Evolutionary conservation across 1,139 yeast genomes (phyloP), one percentile per base, ranked within the genome.

Genomic region (Lodderomyces oxycetoniae): DNA sequence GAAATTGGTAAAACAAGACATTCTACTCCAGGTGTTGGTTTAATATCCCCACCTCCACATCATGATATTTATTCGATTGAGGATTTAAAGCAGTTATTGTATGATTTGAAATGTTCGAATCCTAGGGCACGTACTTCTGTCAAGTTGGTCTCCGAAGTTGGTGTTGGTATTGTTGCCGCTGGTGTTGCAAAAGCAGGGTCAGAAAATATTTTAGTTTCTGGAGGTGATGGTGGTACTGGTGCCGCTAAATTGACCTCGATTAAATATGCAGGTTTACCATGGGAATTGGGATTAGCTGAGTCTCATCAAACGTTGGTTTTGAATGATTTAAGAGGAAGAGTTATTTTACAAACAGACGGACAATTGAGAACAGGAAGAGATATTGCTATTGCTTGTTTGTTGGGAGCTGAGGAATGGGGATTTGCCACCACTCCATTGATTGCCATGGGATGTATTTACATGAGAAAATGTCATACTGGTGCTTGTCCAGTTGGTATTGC

Each of bases 161-260:
- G 98, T 67, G 97, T 91, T 37, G 98, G 98, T 71, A 88, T 91
- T 53, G 93, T 91, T 57, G 97, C 97, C 17, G 88, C 96, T 26
- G 98, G 98, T 74, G 98, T 91, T 25, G 97, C 97, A 43, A 91
- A 91, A 66, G 97, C 98, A 19, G 94, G 94, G 56, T 96, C 97
- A 11, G 97, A 91, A 57, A 95, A 89, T 59, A 84, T 91, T 51
- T 73, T 89, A 55, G 86, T 91, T 48, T 85, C 96, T 42, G 97
- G 97, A 53, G 96, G 93, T 57, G 97, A 89, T 61, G 98, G 98
- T 77, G 98, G 98, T 71, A 91, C 98, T 43, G 98, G 98, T 80
- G 97, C 97, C 38, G 91, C 96, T 38, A 79, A 94, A 61, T 86
- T 94, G 86, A 89, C 97, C 20, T 91, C 96, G 54, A 87, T 91